phyloP scores from a whole-genome alignment of 2,329 filamentous ascomycete species.

The Pyricularia grisea region DNA sequence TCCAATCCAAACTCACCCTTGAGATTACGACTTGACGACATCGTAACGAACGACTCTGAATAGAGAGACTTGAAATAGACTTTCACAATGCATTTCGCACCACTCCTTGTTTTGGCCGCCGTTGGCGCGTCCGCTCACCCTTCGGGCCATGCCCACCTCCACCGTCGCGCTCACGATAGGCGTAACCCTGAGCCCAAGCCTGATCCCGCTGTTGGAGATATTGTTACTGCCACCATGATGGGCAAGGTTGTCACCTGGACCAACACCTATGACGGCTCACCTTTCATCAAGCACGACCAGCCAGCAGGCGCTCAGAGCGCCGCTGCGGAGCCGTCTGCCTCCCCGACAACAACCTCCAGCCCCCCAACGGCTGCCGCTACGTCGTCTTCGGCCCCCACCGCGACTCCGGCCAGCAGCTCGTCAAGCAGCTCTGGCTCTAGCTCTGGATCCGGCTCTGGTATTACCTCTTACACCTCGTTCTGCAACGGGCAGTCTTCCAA shows the following conservation, averaged over 20 bases:
- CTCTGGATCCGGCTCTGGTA: slow-evolving; percentile 3
- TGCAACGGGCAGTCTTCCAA: slow-evolving; percentile 14
- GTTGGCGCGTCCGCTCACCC: slow-evolving; percentile 22
- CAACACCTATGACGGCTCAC: slow-evolving; percentile 11
- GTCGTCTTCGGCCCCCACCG: slow-evolving; percentile 35
- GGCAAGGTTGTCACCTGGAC: slow-evolving; percentile 18
- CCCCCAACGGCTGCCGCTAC: slow-evolving; percentile 60
- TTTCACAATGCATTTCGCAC: slow-evolving; percentile 14
- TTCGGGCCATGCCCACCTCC: slow-evolving; percentile 24
- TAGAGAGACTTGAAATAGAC: not conserved
- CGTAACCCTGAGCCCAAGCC: slow-evolving; percentile 10
- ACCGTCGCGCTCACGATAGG: slow-evolving; percentile 19
- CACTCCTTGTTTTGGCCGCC: slow-evolving; percentile 21
- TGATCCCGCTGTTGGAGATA: slow-evolving; percentile 10
- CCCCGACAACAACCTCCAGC: slow-evolving; percentile 36
- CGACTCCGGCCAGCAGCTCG: no score
- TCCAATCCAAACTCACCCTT: not conserved
- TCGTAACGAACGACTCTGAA: not conserved
- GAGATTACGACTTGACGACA: not conserved
- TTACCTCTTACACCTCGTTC: slow-evolving; percentile 17
- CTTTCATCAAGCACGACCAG: slow-evolving; percentile 18
- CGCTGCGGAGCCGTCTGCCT: slow-evolving; percentile 8
- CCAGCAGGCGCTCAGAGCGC: slow-evolving; percentile 8
- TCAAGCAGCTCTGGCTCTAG: not conserved
- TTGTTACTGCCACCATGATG: slow-evolving; percentile 17